Evolutionary conservation across 176 grass and related monocot species (phyloP), one percentile per base, ranked within the genome.

Genomic region (Metroxylon sagu): DNA sequence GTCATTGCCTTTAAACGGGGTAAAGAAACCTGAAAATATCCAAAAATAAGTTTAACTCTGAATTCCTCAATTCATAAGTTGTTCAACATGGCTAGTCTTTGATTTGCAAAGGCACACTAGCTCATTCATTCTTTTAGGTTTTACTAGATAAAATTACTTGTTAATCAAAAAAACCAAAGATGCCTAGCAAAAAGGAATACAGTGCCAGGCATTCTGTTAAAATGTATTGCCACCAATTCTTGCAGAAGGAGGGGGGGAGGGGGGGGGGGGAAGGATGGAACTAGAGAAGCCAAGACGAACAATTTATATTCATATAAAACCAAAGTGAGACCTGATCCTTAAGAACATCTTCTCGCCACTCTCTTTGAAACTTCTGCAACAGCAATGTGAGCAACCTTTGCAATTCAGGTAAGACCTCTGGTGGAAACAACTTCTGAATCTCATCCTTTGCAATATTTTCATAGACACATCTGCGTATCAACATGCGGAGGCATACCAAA

Each of bases 361-460:
- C 80, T 4, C 79, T 70, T 59, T 90, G 91, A 66, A 96, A 96
- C 63, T 96, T 96, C 67, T 90, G 86, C 30, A 96, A 80, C 19
- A 96, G 80, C 74, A 96, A 76, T 4, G 83, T 85, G 60, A 96
- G 80, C 69, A 90, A 64, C 67, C 80, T 85, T 27, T 90, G 86
- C 59, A 96, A 18, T 71, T 96, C 83, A 25, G 86, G 83, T 3
- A 58, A 56, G 18, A 90, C 83, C 59, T 90, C 77, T 26, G 14
- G 25, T 10, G 86, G 91, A 66, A 96, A 96, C 15, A 95, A 55
- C 68, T 82, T 87, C 3, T 77, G 80, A 29, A 95, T 77, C 15
- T 90, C 83, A 14, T 85, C 86, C 71, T 77, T 90, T 5, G 57
- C 49, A 14, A 83, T 64, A 30, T 84, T 54, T 14, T 69, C 86